These are phyloP conservation scores for Raphanus sativus DNA, from an alignment of 345 rosid species.

Conservation along the genomic window DNA sequence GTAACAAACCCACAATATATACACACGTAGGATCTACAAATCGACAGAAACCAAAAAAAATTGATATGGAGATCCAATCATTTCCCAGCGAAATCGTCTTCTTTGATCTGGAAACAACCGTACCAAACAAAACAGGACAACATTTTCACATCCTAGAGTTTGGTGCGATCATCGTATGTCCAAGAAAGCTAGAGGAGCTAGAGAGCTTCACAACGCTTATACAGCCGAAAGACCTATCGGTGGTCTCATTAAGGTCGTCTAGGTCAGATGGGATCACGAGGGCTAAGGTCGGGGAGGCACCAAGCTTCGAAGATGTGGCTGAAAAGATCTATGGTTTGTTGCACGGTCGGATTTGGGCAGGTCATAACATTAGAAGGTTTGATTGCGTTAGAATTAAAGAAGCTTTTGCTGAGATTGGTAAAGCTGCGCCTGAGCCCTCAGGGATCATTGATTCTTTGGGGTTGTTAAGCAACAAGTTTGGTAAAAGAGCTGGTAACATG, in stretches of 20 bases:
- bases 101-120: conserved; percentile 91
- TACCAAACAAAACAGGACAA: conserved; percentile 62
- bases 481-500: conserved; percentile 90
- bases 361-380: conserved; percentile 84
- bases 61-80: conserved; percentile 27
- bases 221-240: conserved; percentile 62
- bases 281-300: conserved; percentile 63
- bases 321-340: conserved; percentile 59
- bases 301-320: conserved; percentile 64
- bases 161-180: conserved; percentile 82
- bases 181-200: conserved; percentile 62
- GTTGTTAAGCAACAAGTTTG: conserved; percentile 67
- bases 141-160: conserved; percentile 74
- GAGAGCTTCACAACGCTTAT: conserved; percentile 69
- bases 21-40: background rate
- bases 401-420: conserved; percentile 65
- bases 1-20: conserved; percentile 45
- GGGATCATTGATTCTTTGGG: conserved; percentile 86
- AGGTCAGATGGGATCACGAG: conserved; percentile 74
- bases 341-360: conserved; percentile 89
- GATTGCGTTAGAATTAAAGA: conserved; percentile 81
- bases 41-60: background rate
- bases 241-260: conserved; percentile 54
- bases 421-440: conserved; percentile 60
- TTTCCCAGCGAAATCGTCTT: conserved; percentile 57